Conservation (phyloP, 1,284 basidiomycete species). For the Bjerkandera adusta region DNA sequence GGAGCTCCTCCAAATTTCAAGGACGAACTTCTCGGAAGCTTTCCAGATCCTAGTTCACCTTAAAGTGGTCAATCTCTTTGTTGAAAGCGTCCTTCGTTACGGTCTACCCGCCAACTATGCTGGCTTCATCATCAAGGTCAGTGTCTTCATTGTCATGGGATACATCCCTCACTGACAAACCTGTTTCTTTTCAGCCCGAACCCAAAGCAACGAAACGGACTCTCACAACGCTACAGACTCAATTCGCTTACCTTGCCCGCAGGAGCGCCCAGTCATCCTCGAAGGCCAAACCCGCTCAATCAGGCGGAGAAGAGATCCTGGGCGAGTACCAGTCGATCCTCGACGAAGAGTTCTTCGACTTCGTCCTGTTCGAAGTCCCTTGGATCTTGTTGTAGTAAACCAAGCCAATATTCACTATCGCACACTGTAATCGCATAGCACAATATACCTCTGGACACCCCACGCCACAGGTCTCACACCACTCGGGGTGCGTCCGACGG, state of each 20-base stretch:
- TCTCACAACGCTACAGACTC: constrained; percentile 68
- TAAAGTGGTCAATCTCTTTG: constrained; percentile 88
- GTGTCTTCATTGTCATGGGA: constrained; percentile 13
- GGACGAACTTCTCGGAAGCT: constrained; percentile 97
- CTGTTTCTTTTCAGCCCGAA: constrained; percentile 78
- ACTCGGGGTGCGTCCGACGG: too few species aligned
- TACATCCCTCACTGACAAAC: not conserved
- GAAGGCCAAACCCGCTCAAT: constrained; percentile 41
- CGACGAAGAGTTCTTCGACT: constrained; percentile 94
- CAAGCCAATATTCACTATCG: constrained; percentile 1
- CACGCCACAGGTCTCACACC: not conserved
- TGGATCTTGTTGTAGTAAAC: constrained; percentile 50
- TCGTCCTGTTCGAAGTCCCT: constrained; percentile 85
- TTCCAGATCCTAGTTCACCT: constrained; percentile 94
- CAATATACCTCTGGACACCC: constrained; percentile 6
- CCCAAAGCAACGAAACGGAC: constrained; percentile 82
- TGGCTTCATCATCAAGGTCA: constrained; percentile 80
- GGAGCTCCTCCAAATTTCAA: constrained; percentile 87
- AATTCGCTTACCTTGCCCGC: constrained; percentile 81
- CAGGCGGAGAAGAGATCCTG: constrained; percentile 53
- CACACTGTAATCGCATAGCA: constrained; percentile 6
- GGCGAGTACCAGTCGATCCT: constrained; percentile 90
- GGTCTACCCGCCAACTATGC: constrained; percentile 93
- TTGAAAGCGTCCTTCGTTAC: constrained; percentile 95
- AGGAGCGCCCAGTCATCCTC: constrained; percentile 48